These are phyloP conservation scores for Auricularia cornea DNA, from an alignment of 768 basidiomycete genomes.

Conservation along the genomic window DNA sequence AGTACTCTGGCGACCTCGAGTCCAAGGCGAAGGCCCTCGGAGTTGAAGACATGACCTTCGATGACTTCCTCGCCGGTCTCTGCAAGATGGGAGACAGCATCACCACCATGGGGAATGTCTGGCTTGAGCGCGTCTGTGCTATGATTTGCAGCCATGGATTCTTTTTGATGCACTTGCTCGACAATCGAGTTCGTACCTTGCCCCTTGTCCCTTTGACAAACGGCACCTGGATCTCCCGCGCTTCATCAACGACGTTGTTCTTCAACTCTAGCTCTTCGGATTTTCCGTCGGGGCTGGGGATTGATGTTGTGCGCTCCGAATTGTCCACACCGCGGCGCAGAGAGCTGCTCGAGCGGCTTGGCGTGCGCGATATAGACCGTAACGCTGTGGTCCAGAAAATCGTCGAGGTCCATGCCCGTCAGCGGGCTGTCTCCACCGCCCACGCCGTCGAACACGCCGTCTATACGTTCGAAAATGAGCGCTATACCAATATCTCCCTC, in stretches of 20 bases:
- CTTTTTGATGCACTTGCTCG: neutral
- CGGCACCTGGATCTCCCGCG: neutral
- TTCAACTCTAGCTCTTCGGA: neutral
- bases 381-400: neutral
- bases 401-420: neutral
- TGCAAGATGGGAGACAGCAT: neutral
- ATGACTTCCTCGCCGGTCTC: neutral
- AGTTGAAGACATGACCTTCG: neutral
- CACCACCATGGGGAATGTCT: neutral
- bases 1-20: neutral
- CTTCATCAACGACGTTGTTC: neutral
- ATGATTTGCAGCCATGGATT: neutral
- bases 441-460: neutral
- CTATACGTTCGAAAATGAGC: neutral
- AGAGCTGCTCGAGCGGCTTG: neutral
- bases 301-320: neutral
- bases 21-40: neutral
- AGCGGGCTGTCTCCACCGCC: neutral
- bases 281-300: neutral
- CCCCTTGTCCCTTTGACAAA: neutral
- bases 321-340: neutral
- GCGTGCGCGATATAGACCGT: neutral
- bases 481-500: neutral
- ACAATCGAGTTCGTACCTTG: neutral
- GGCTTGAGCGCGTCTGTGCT: neutral